Percentiles rank a stretch among this genome's conserved stretches.
Evolutionary conservation across 306 rosid genomes (phyloP).

Genomic region (Casuarina cunninghamiana): DNA sequence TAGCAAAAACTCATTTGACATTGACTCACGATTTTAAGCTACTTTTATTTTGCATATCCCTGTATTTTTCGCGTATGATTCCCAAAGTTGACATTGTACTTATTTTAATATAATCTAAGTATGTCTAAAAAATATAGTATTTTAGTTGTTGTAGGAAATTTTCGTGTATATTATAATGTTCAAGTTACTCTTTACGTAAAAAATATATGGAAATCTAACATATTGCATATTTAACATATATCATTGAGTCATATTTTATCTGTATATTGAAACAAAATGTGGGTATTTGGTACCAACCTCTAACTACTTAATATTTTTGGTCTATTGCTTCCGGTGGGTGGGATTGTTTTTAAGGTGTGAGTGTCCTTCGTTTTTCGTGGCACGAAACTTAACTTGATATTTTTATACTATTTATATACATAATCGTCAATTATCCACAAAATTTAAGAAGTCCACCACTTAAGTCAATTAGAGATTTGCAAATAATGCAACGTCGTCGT

Average conservation of each 20-base stretch:
- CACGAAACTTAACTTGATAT: no score
- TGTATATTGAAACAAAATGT: neutral
- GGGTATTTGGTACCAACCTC: neutral
- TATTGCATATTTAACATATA: no score
- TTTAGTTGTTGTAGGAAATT: no score
- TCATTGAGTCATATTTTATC: neutral
- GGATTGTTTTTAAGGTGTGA: neutral
- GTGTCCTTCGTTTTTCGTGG: neutral
- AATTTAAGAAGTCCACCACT: neutral
- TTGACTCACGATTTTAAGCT: neutral
- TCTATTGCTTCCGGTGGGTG: neutral
- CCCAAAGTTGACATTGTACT: slow-evolving; percentile 6
- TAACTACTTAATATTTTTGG: neutral
- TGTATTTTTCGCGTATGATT: neutral
- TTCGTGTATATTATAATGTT: no score
- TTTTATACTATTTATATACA: no score
- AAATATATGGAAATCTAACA: no score
- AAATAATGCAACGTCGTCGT: neutral
- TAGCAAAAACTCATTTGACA: neutral
- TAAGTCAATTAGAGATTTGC: neutral
- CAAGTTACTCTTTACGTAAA: no score
- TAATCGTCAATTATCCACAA: neutral
- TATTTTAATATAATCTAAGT: neutral
- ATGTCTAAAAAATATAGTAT: no score
- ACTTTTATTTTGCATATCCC: neutral